A percentile compares a stretch with the other conserved stretches of the same genome.
These are phyloP conservation scores for Plasmodium blacklocki DNA, from an alignment of 169 alveolate genomes.

Conservation along the genomic window DNA sequence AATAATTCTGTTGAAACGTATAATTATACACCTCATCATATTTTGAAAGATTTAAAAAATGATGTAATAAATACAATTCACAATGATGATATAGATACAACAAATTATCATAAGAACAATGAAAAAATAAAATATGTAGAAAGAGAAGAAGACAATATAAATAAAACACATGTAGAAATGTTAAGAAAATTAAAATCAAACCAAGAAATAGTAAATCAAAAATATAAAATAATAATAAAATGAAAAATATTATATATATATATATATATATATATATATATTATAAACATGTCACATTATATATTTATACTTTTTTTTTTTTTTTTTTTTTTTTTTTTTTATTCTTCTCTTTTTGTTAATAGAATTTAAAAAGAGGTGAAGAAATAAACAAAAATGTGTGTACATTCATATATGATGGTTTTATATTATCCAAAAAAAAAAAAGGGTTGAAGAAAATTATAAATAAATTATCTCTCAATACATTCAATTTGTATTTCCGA, in stretches of 20 bases:
- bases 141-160: constrained; percentile 15
- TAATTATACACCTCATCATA: no score
- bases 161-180: no score
- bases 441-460: constrained; percentile 7
- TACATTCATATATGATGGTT: constrained; percentile 32
- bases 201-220: constrained; percentile 43
- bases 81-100: no score
- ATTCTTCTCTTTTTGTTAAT: not conserved
- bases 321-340: constrained; percentile 8
- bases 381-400: constrained; percentile 39
- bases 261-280: no score
- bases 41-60: no score
- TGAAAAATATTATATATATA: no score
- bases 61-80: no score
- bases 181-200: constrained; percentile 57
- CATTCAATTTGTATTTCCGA: constrained; percentile 55
- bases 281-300: not conserved
- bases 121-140: not conserved
- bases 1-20: no score
- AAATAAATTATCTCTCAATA: constrained; percentile 29
- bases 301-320: no score
- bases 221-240: no score
- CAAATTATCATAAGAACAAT: no score
- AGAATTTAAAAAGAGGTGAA: constrained; percentile 55
- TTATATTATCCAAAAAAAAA: constrained; percentile 11